Percentiles rank a stretch among this genome's conserved stretches.
Evolutionary conservation across 345 rosid genomes (phyloP).

Genomic region (Hibiscus tridactylites): DNA sequence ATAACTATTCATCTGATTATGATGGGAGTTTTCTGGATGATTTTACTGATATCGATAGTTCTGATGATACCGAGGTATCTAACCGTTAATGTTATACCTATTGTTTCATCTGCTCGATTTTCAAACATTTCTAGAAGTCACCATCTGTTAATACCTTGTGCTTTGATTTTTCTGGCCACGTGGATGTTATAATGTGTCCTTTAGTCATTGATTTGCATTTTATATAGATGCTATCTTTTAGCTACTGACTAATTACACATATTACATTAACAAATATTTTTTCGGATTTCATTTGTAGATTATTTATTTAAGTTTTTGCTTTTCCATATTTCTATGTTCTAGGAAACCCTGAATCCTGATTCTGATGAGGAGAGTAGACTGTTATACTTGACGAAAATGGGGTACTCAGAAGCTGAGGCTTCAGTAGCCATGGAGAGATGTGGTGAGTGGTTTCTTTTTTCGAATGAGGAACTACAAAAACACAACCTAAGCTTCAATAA

Average conservation of each 20-base stretch:
- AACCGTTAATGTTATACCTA: background rate
- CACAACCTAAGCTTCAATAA: background rate
- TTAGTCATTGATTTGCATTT: background rate
- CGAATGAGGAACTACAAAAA: background rate
- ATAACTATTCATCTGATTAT: conserved; percentile 37
- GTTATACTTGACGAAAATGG: conserved; percentile 51
- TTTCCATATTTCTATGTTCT: conserved; percentile 6
- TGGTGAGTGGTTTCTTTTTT: conserved; percentile 33
- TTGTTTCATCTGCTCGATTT: background rate
- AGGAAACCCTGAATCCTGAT: conserved; percentile 32
- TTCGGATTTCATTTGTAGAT: background rate
- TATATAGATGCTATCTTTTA: background rate
- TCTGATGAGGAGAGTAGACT: conserved; percentile 33
- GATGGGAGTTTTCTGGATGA: conserved; percentile 43
- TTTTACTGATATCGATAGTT: conserved; percentile 36
- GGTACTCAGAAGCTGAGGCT: conserved; percentile 56
- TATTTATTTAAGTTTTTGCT: background rate
- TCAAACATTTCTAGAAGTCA: background rate
- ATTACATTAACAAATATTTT: background rate
- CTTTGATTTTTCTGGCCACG: background rate
- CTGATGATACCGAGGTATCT: conserved; percentile 58
- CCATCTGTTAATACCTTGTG: background rate
- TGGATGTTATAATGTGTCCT: background rate
- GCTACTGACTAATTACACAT: background rate
- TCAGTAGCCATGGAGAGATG: conserved; percentile 80